Percentiles rank a stretch among this genome's conserved stretches.
These are phyloP conservation scores for Tremellales sp. DNA, from an alignment of 1,284 basidiomycete species.

Conservation along the genomic window DNA sequence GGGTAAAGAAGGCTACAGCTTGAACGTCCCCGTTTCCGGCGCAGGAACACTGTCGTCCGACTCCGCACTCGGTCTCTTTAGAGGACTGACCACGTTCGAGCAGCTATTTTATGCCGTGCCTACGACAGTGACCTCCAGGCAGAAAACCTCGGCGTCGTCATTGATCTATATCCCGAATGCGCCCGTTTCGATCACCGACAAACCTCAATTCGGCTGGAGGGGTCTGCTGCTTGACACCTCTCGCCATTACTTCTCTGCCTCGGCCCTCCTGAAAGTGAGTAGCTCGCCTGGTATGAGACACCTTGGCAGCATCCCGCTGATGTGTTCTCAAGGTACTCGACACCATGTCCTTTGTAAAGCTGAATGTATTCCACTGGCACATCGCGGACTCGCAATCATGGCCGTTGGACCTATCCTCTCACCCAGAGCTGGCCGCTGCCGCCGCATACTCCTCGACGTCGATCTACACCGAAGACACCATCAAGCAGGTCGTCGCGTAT, in stretches of 20 bases:
- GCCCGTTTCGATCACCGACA: conserved; percentile 48
- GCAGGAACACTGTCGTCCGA: conserved; percentile 62
- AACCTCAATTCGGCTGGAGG: conserved; percentile 52
- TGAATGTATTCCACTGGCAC: conserved; percentile 55
- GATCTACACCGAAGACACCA: conserved; percentile 61
- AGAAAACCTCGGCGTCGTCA: no score
- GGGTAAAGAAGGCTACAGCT: conserved; percentile 19
- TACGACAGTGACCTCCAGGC: neutral
- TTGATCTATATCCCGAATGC: conserved; percentile 26
- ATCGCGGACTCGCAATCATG: conserved; percentile 63
- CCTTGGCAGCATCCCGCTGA: neutral
- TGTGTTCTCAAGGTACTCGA: conserved; percentile 62
- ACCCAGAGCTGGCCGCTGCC: conserved; percentile 58
- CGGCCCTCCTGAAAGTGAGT: conserved; percentile 18
- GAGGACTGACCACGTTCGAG: conserved; percentile 76
- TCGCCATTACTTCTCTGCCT: conserved; percentile 53
- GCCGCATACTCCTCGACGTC: conserved; percentile 64
- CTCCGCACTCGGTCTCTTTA: conserved; percentile 69
- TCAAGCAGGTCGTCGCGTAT: conserved; percentile 63
- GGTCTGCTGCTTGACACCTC: conserved; percentile 79
- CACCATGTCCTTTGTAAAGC: conserved; percentile 82
- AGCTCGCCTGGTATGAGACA: neutral
- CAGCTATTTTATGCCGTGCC: conserved; percentile 57
- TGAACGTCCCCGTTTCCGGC: conserved; percentile 49
- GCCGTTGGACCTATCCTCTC: conserved; percentile 64